A percentile compares a stretch with the other conserved stretches of the same genome.
Evolutionary conservation across 176 grass and related monocot genomes (phyloP).

Genomic region (Aegilops tauschii): DNA sequence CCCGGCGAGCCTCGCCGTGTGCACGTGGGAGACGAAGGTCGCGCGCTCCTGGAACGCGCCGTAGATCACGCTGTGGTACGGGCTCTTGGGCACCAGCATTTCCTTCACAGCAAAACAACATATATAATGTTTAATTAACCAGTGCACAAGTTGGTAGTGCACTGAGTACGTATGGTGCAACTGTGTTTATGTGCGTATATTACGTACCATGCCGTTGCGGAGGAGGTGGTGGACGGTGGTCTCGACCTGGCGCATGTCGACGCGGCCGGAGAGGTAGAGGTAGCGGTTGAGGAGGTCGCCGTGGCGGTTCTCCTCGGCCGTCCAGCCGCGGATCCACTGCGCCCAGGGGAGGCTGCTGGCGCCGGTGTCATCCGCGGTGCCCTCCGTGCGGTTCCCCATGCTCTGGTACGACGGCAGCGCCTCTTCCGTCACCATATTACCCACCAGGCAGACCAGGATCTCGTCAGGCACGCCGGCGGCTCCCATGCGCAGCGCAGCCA

Average conservation of each 20-base stretch:
- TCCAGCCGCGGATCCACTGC: conserved; percentile 39
- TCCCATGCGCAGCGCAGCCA: conserved; percentile 1
- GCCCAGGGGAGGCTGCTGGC: conserved; percentile 19
- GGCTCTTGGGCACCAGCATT: conserved; percentile 2
- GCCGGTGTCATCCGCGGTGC: conserved; percentile 20
- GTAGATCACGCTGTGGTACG: conserved; percentile 5
- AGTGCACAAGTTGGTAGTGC: too few relatives aligned
- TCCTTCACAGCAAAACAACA: background rate
- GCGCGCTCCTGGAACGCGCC: conserved; percentile 13
- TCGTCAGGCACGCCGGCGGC: conserved; percentile 32
- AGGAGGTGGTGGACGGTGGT: conserved; percentile 35
- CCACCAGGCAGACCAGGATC: conserved; percentile 32
- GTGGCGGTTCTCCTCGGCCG: conserved; percentile 72
- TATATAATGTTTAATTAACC: too few relatives aligned
- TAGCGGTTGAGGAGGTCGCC: conserved; percentile 53
- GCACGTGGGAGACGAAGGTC: background rate
- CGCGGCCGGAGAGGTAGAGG: conserved; percentile 41
- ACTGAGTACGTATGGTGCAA: background rate
- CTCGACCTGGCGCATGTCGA: conserved; percentile 50
- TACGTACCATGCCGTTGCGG: conserved; percentile 33
- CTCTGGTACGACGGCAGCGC: conserved; percentile 38
- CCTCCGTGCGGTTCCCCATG: conserved; percentile 35
- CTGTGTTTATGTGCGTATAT: background rate
- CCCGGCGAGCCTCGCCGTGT: background rate
- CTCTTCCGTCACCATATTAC: conserved; percentile 45